Conservation (phyloP, 208 protist genomes). For the Trypanosoma mega region DNA sequence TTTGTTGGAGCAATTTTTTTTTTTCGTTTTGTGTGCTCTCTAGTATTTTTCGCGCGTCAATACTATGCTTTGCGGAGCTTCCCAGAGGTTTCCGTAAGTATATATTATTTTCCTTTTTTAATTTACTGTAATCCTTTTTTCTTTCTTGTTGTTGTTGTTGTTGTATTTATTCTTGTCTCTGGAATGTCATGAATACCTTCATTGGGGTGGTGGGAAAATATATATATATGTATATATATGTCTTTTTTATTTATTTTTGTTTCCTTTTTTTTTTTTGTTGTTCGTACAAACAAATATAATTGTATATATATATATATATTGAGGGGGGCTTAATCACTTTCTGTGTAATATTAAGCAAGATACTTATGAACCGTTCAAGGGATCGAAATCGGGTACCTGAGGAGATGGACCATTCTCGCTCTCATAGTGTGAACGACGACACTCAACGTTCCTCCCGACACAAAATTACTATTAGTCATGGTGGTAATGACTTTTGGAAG, state of each 20-base stretch:
- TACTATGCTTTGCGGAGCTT: no score
- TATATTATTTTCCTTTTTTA: no score
- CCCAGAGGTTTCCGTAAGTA: no score
- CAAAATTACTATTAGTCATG: conserved; percentile 20
- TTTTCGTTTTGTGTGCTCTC: neutral
- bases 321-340: neutral
- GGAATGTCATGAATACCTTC: no score
- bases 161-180: no score
- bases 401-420: neutral
- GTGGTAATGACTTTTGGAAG: conserved; percentile 13
- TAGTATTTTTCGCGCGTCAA: neutral
- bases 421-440: neutral
- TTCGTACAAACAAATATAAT: neutral
- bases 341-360: conserved; percentile 2
- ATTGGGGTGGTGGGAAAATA: no score
- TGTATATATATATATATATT: conserved; percentile 9
- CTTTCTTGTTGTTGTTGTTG: no score
- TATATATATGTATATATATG: neutral
- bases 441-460: neutral
- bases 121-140: no score
- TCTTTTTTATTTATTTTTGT: conserved; percentile 24
- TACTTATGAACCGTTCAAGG: conserved; percentile 3
- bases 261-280: neutral
- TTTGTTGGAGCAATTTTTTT: neutral
- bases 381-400: neutral